Base-by-base conservation (phyloP, 352 stramenopile species). In the Phytophthora pisi region DNA sequence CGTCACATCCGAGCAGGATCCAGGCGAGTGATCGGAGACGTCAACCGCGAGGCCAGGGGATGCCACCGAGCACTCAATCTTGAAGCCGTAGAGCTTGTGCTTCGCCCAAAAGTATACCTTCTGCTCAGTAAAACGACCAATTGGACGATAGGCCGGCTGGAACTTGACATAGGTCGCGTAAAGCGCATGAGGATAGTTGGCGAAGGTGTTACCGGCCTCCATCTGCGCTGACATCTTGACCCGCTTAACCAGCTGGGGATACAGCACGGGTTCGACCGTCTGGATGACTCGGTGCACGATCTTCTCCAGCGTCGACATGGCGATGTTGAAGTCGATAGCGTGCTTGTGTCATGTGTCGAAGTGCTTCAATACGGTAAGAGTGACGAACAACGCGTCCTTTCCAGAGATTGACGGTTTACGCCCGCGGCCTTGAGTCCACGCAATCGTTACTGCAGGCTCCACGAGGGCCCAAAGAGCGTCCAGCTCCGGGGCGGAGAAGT, bases 261-360 rank as follows among this genome's bases (percentile, higher is more conserved):
- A 47, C 13, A 55, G n/a, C 6, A 63, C 45, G 7, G 56, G 45
- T 9, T 54, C 31, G 9, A 55, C 8, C 4, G n/a, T 38, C 5
- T 13, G 7, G 16, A 54, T 42, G 3, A 62, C 16, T 4, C 26
- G 26, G 13, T 47, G n/a, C 3, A 55, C 36, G 18, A 63, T 47
- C 28, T 63, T 63, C 23, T 63, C 45, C 6, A 54, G 20, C 7
- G 56, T 62, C 4, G 45, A 23, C 40, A 46, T 9, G 13, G 13
- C 15, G 16, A 23, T 46, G 40, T 46, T 46, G 15, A 46, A 46
- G 56, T 63, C 45, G 2, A 50, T 26, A 15, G 30, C 43, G 10
- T 63, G 56, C 45, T 55, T 63, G 3, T 54, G 38, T 4, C 56
- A 63, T 7, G 56, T 63, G 18, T 63, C 56, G 18, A 55, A 63